phyloP scores from a whole-genome alignment of 768 basidiomycete genomes.

The Mycena indigotica region DNA sequence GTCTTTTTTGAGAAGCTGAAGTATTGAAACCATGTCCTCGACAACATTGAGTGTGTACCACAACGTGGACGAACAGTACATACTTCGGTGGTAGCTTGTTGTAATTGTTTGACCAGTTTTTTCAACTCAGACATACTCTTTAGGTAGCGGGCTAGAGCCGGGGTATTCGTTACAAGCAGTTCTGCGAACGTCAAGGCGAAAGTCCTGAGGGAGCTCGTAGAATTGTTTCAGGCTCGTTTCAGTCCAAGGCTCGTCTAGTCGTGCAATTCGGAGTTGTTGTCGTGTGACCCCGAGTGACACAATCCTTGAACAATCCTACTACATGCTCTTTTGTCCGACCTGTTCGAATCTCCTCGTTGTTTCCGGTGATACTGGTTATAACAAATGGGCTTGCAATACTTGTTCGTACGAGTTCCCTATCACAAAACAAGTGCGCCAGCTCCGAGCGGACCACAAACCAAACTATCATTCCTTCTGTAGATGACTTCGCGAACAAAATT shows the following conservation, averaged over 20 bases:
- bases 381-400: slow-evolving; percentile 92
- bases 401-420: slow-evolving; percentile 97
- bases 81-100: slow-evolving; percentile 63
- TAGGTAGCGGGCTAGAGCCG: not conserved
- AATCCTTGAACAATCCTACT: not conserved
- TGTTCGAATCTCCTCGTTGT: slow-evolving; percentile 88
- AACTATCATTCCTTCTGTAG: slow-evolving; percentile 48
- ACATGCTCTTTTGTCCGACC: slow-evolving; percentile 96
- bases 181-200: not conserved
- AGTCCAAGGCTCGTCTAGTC: too few species aligned
- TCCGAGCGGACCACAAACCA: too few species aligned
- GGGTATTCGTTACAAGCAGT: not conserved
- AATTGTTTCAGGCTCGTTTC: too few species aligned
- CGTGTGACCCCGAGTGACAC: not conserved
- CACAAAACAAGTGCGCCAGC: slow-evolving; percentile 73
- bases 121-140: slow-evolving; percentile 60
- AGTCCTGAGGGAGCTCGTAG: too few species aligned
- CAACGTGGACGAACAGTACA: slow-evolving; percentile 39
- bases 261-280: too few species aligned
- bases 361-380: slow-evolving; percentile 71
- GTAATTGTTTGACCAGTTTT: slow-evolving; percentile 79
- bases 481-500: slow-evolving; percentile 90
- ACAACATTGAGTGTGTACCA: slow-evolving; percentile 33
- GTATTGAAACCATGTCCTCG: slow-evolving; percentile 65
- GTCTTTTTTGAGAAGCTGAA: slow-evolving; percentile 65